A percentile compares a stretch with the other conserved stretches of the same genome.
Evolutionary conservation across 139 green algal genomes (phyloP).

Genomic region (Chlorella sp.): DNA sequence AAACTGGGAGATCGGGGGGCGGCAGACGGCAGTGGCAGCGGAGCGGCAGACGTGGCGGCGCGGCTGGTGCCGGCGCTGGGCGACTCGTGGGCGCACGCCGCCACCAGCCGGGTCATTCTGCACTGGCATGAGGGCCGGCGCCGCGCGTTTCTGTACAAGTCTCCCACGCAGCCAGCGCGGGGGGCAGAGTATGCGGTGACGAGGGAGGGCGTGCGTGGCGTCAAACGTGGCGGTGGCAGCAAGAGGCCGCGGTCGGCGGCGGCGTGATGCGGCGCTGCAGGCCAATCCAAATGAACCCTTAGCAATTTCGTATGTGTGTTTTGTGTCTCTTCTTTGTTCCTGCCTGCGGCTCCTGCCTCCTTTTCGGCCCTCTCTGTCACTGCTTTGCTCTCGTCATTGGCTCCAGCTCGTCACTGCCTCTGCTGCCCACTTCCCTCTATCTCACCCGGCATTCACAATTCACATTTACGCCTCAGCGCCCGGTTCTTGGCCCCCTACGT

Average conservation of each 20-base stretch:
- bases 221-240: constrained; percentile 2
- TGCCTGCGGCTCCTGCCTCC: no score
- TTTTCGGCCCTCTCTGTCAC: no score
- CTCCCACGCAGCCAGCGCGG: constrained; percentile 61
- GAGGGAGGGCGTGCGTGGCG: constrained; percentile 65
- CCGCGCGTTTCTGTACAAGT: constrained; percentile 82
- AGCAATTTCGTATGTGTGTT: no score
- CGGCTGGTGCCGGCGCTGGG: constrained; percentile 76
- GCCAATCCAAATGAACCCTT: background rate
- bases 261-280: background rate
- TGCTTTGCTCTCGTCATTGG: no score
- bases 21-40: background rate
- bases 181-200: constrained; percentile 71
- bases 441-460: no score
- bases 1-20: constrained; percentile 52
- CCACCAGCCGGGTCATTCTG: constrained; percentile 84
- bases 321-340: no score
- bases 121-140: constrained; percentile 61
- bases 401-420: no score
- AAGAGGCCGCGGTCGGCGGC: background rate
- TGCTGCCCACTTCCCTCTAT: no score
- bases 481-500: no score
- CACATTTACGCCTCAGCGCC: no score
- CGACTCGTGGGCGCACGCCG: constrained; percentile 88
- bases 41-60: constrained; percentile 17